Percentiles rank a stretch among this genome's conserved stretches.
phyloP scores from a whole-genome alignment of 202 grass and related monocot genomes.

The Schoenoplectus triqueter region DNA sequence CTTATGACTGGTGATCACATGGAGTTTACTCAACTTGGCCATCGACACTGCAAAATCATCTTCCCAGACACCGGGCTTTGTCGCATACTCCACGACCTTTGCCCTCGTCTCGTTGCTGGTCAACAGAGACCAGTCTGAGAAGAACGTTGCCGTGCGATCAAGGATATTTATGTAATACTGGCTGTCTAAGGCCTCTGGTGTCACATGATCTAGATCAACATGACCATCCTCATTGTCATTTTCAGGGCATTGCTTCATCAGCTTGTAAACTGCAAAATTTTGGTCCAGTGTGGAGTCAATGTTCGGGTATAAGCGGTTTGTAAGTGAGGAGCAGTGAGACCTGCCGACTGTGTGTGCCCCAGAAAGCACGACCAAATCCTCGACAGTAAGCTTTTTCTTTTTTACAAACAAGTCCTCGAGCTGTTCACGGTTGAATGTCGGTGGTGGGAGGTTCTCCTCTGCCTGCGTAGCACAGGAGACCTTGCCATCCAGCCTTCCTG shows the following conservation, averaged over 20 bases:
- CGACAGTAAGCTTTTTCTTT: constrained; percentile 36
- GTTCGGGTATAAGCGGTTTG: background rate
- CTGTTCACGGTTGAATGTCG: background rate
- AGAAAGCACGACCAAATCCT: constrained; percentile 56
- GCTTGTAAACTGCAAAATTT: background rate
- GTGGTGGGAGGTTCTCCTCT: constrained; percentile 33
- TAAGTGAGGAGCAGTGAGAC: constrained; percentile 24
- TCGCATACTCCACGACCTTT: constrained; percentile 16
- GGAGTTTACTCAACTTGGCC: constrained; percentile 45
- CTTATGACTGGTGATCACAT: constrained; percentile 4
- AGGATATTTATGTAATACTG: background rate
- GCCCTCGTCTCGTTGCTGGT: background rate
- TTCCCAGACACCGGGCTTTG: constrained; percentile 30
- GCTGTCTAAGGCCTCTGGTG: constrained; percentile 29
- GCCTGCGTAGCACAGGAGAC: constrained; percentile 29
- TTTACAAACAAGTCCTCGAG: constrained; percentile 37
- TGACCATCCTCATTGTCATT: background rate
- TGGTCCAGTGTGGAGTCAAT: constrained; percentile 31
- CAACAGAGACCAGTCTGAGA: constrained; percentile 43
- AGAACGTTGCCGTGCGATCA: constrained; percentile 33
- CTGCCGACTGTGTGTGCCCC: constrained; percentile 13
- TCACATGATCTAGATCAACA: constrained; percentile 14
- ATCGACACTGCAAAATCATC: constrained; percentile 42
- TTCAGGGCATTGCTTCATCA: background rate
- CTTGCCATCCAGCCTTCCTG: constrained; percentile 47